Evolutionary conservation across 345 rosid species (phyloP), one percentile per base, ranked within the genome.

Genomic region (Passiflora organensis): DNA sequence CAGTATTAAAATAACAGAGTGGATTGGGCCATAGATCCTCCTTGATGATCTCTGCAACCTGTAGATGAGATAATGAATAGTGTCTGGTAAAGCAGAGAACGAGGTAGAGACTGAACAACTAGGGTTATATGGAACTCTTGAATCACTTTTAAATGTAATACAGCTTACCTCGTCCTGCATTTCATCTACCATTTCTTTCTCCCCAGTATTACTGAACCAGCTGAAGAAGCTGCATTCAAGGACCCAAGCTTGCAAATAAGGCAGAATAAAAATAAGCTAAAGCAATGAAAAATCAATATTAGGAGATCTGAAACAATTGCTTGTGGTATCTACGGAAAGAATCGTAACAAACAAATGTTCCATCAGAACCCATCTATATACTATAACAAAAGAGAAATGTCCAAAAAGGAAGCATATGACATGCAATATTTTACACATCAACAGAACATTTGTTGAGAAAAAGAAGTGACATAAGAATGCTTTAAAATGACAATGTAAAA

Each of bases 11-110:
- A 64, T 84, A 88, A 43, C 82, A 70, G 57, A 88, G 88, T 41
- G 98, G 96, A 82, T 88, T 88, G 49, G 90, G 78, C 98, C 98
- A 91, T 32, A 91, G 53, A 61, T 91, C 96, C 71, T 88, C 98
- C 80, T 86, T 91, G 64, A 91, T 88, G 16, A 91, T 78, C 67
- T 88, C 96, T 1, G 98, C 95, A 43, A 91, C 70, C 97, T 91
- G 91, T 69, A 69, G 13, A 21, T 13, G n/a, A n/a, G n/a, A n/a
- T n/a, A n/a, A n/a, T n/a, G n/a, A n/a, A n/a, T n/a, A n/a, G n/a
- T n/a, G n/a, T n/a, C n/a, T n/a, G n/a, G n/a, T n/a, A n/a, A n/a
- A 15, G 22, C 15, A 21, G 45, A 34, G 28, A 39, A 56, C n/a
- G n/a, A n/a, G 43, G n/a, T 32, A 38, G 51, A 12, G 11, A 25